These are phyloP conservation scores for Spencermartinsiella europaea DNA, from an alignment of 805 yeast species.

Conservation along the genomic window DNA sequence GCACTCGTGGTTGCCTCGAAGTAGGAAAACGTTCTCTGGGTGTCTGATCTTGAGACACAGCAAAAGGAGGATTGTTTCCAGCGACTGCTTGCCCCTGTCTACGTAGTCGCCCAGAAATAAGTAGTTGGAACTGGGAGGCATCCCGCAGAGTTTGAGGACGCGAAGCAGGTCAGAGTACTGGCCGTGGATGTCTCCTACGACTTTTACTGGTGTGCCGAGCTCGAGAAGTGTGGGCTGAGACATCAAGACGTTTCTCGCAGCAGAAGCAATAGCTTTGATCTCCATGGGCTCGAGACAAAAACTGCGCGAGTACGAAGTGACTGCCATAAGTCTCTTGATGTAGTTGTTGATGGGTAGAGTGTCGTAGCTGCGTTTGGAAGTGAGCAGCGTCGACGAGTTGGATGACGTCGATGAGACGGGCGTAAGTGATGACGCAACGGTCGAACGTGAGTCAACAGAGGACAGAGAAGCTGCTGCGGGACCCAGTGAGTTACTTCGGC, in stretches of 20 bases:
- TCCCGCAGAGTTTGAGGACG: conserved; percentile 85
- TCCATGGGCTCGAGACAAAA: conserved; percentile 79
- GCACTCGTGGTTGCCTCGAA: conserved; percentile 94
- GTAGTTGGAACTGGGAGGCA: conserved; percentile 88
- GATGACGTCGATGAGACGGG: conserved; percentile 4
- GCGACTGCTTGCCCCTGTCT: conserved; percentile 89
- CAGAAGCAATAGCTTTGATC: conserved; percentile 71
- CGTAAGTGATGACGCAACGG: conserved; percentile 9
- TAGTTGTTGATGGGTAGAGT: not conserved
- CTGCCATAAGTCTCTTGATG: conserved; percentile 79
- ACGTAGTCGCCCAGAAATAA: conserved; percentile 91
- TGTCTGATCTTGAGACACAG: conserved; percentile 87
- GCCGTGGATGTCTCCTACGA: conserved; percentile 91
- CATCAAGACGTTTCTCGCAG: conserved; percentile 77
- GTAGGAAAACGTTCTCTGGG: conserved; percentile 84
- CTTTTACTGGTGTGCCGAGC: conserved; percentile 76
- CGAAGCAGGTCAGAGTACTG: conserved; percentile 84
- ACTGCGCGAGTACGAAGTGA: conserved; percentile 76
- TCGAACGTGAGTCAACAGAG: conserved; percentile 3
- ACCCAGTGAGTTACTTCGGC: not conserved
- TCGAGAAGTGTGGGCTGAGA: conserved; percentile 85
- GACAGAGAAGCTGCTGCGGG: not conserved
- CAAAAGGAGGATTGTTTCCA: conserved; percentile 79
- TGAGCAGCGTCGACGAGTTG: conserved; percentile 4
- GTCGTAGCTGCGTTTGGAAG: not conserved